Evolutionary conservation across 192 early-diverging fungal species (phyloP), one percentile per base, ranked within the genome.

Genomic region (Endogone sp.): DNA sequence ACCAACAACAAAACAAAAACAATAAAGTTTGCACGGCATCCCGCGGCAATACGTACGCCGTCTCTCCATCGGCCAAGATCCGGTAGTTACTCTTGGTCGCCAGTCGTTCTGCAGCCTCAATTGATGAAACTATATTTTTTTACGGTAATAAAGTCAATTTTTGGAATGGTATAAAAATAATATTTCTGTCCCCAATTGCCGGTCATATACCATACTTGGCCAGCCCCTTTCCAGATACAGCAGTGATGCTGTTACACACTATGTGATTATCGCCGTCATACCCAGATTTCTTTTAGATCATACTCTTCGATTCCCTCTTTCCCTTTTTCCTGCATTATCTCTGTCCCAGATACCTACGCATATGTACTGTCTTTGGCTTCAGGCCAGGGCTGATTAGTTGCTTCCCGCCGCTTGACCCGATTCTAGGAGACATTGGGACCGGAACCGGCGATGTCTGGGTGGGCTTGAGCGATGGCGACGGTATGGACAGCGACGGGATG

Each of bases 11-110:
- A n/a, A n/a, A n/a, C n/a, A n/a, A n/a, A n/a, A n/a, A n/a, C n/a
- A n/a, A n/a, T n/a, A n/a, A n/a, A n/a, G n/a, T n/a, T n/a, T n/a
- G n/a, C n/a, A n/a, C n/a, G n/a, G n/a, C n/a, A n/a, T n/a, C n/a
- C n/a, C n/a, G n/a, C 20, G 4, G 1, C 29, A 3, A 21, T 31
- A 73, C 86, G n/a, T 89, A 83, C 87, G 89, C 89, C n/a, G 90
- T 87, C 61, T 93, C 88, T 16, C 95, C 96, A 66, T 95, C 91
- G 29, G 93, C 70, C 2, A 96, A 86, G 66, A 93, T 93, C 67
- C 93, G 92, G 79, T 96, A 96, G 70, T 98, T 87, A 29, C 83
- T 84, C 69, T 77, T 81, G 3, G 80, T 73, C 4, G 85, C 85
- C 21, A 87, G 63, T 56, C 77, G 78, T 31, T 73, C 76, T 8